Evolutionary conservation across 1,284 basidiomycete species (phyloP), one percentile per base, ranked within the genome.

Genomic region (Austroboletus novae-zelandiae): DNA sequence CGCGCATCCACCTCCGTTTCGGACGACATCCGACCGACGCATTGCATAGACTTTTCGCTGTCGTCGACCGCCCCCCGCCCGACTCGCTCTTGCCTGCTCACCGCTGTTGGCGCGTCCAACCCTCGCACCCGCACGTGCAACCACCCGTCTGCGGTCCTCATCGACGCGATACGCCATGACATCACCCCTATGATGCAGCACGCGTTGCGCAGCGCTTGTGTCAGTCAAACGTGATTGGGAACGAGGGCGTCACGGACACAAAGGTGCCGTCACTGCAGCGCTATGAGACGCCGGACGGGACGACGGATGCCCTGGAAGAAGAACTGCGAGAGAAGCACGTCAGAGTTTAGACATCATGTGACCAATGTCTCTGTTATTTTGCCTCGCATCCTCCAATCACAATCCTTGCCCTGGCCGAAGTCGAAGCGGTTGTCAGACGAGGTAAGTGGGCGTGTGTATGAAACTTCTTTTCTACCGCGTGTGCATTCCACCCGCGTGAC

Each of bases 201-300:
- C 14, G 77, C 77, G 1, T 62, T 87, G 27, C 62, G 54, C n/a
- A 80, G 76, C 30, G 77, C 80, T 30, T 87, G 82, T 80, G 86
- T 88, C 53, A 77, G 3, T 74, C 75, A n/a, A 66, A 55, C 36
- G 60, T 74, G n/a, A 75, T 76, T 48, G 72, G 75, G 2, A 58
- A 52, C 46, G 59, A 65, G 61, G 56, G 65, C 43, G 35, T 17
- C 5, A 8, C n/a, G 4, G 34, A 45, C 47, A 31, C 39, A 48
- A 23, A 23, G 5, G 20, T 23, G 20, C 20, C 20, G 20, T 23
- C 20, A 23, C 20, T 23, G 20, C 20, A 23, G 20, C 20, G 71
- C 45, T 86, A 82, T 56, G 71, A 74, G 51, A 83, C 81, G 13
- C 55, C 86, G 43, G 77, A 74, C 14, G 73, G 75, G 37, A 72